Evolutionary conservation across 2,329 filamentous ascomycete genomes (phyloP), one percentile per base, ranked within the genome.

Genomic region (Iodosphaeria phyllophila): DNA sequence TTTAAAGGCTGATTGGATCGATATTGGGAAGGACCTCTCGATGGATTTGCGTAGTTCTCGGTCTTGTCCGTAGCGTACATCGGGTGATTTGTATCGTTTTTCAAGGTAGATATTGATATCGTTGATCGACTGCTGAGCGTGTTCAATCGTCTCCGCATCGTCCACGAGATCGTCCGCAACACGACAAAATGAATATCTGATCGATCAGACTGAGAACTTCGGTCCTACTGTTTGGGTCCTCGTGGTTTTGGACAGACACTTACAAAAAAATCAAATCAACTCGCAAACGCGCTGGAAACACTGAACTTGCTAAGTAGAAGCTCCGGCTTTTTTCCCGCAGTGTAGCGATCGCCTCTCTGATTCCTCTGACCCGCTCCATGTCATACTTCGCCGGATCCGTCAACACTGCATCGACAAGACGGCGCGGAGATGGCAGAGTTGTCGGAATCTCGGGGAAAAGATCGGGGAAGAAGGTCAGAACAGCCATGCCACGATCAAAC

Each of bases 81-180:
- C n/a, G n/a, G n/a, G n/a, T n/a, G n/a, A n/a, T n/a, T n/a, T n/a
- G 28, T 71, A 73, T 1, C 51, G 52, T 5, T 67, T 40, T 26
- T 68, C 54, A 6, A 78, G 52, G 33, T 66, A 75, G 4, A 47
- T 43, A 13, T 55, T 56, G 12, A 78, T 51, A 38, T 64, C 70
- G 10, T 47, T 40, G 22, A 77, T 64, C 61, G 70, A 76, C 6
- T 47, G 36, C 14, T 48, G 46, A 5, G 71, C 68, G 34, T 72
- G 64, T 0, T 50, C 39, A 1, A 51, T 41, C 2, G 54, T 56
- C 2, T 48, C 36, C 1, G 74, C 64, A 30, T 78, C 62, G 35
- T 82, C 75, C 6, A 82, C 62, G 4, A 82, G 52, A 36, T 82
- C 74, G 40, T 82, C 76, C 2, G 73, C 73, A 7, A 78, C 64